These are phyloP conservation scores for Panicum hallii DNA, from an alignment of 202 grass and related monocot genomes.

Conservation along the genomic window DNA sequence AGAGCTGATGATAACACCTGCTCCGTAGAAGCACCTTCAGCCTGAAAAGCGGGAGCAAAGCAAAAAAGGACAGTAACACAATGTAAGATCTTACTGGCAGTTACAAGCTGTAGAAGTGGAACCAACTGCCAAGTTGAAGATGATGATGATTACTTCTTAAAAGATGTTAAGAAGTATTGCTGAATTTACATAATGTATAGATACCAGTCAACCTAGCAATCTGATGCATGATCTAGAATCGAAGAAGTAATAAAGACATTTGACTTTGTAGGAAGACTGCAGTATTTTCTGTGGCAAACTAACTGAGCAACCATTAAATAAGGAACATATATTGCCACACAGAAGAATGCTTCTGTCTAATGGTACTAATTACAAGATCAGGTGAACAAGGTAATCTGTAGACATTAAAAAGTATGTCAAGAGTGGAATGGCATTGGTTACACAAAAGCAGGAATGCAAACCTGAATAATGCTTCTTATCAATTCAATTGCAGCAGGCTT, in stretches of 20 bases:
- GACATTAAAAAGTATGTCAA: conserved; percentile 14
- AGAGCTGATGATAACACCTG: conserved; percentile 73
- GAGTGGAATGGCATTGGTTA: not conserved
- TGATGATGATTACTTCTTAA: not conserved
- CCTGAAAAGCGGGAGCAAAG: conserved; percentile 53
- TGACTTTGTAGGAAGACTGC: not conserved
- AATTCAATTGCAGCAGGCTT: conserved; percentile 89
- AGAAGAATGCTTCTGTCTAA: conserved; percentile 22
- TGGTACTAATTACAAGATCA: not conserved
- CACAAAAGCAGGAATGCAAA: conserved; percentile 36
- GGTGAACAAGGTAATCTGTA: not conserved
- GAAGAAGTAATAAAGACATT: conserved; percentile 10
- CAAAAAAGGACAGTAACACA: conserved; percentile 32
- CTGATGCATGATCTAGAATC: not conserved
- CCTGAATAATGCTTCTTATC: conserved; percentile 98
- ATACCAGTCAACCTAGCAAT: conserved; percentile 1
- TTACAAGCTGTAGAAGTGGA: not conserved
- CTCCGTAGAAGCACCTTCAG: conserved; percentile 78
- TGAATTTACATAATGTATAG: not conserved
- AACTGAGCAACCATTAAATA: conserved; percentile 21
- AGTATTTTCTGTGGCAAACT: conserved; percentile 31
- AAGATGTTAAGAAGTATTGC: conserved; percentile 19
- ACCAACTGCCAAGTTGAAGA: not conserved
- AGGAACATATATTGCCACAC: not conserved
- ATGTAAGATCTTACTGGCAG: conserved; percentile 1